Evolutionary conservation across 768 basidiomycete species (phyloP).

Genomic region (Suillus plorans): DNA sequence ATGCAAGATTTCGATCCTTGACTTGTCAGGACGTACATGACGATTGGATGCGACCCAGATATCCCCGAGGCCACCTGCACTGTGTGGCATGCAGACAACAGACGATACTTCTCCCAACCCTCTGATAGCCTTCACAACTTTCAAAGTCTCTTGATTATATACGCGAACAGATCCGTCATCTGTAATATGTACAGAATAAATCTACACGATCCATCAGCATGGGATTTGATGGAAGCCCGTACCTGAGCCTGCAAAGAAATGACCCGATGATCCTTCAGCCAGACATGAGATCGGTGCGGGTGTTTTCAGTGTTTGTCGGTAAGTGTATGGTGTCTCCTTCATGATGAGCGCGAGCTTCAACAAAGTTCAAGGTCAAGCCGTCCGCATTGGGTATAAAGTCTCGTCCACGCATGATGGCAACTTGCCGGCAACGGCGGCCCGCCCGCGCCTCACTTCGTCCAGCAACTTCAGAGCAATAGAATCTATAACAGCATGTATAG

Average conservation of each 20-base stretch:
- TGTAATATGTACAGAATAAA: conserved; percentile 1
- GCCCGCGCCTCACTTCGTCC: too few species aligned
- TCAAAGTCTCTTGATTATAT: conserved; percentile 59
- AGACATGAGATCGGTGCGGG: conserved; percentile 57
- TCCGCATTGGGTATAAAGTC: too few species aligned
- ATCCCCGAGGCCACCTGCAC: conserved; percentile 42
- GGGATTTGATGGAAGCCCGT: conserved; percentile 12
- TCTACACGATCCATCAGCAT: background rate
- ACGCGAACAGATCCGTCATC: conserved; percentile 72
- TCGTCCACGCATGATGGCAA: too few species aligned
- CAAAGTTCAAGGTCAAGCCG: too few species aligned
- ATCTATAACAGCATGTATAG: too few species aligned
- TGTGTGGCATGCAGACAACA: conserved; percentile 44
- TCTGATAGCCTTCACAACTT: conserved; percentile 62
- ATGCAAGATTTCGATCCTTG: background rate
- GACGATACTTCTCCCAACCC: conserved; percentile 66
- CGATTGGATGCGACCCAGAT: conserved; percentile 70
- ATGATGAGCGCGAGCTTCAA: conserved; percentile 2
- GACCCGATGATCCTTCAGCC: conserved; percentile 45
- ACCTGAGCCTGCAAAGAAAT: conserved; percentile 67
- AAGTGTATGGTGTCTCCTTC: conserved; percentile 9
- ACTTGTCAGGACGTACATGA: conserved; percentile 37
- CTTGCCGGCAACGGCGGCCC: too few species aligned
- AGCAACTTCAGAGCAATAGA: too few species aligned
- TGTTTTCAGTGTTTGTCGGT: conserved; percentile 32